Conservation (phyloP, 768 basidiomycete genomes). For the Hypsizygus marmoreus region DNA sequence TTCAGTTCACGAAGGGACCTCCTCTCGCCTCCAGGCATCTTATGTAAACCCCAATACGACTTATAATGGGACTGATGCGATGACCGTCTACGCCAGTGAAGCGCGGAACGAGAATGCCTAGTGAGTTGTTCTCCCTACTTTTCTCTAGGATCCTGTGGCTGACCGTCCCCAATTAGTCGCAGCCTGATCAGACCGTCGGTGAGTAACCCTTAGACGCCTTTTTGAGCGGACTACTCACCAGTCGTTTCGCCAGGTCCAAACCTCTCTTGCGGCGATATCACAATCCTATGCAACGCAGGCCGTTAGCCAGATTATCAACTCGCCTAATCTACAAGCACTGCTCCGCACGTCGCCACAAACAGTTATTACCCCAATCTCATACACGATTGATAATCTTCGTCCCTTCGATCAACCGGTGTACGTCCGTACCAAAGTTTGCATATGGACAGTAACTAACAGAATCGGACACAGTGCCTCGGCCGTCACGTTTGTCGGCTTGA, state of each 20-base stretch:
- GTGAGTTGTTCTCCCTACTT: constrained; percentile 41
- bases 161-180: constrained; percentile 21
- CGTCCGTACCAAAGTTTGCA: too few relatives aligned
- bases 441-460: too few relatives aligned
- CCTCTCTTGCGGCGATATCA: constrained; percentile 34
- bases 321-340: constrained; percentile 29
- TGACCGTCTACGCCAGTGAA: constrained; percentile 49
- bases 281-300: constrained; percentile 29
- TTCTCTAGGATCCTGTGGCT: background rate
- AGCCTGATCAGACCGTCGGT: constrained; percentile 34
- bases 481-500: constrained; percentile 56
- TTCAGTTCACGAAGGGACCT: constrained; percentile 44
- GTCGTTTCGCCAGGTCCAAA: constrained; percentile 26
- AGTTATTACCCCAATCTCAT: constrained; percentile 49
- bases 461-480: constrained; percentile 57
- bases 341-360: constrained; percentile 52
- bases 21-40: constrained; percentile 35
- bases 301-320: constrained; percentile 18
- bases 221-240: background rate
- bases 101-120: constrained; percentile 66
- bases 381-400: constrained; percentile 48
- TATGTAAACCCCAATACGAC: constrained; percentile 37
- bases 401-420: constrained; percentile 68
- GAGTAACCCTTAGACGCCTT: constrained; percentile 4
- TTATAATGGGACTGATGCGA: constrained; percentile 50